Evolutionary conservation across 768 basidiomycete genomes (phyloP).

Genomic region (Thelephora aurantiotincta): DNA sequence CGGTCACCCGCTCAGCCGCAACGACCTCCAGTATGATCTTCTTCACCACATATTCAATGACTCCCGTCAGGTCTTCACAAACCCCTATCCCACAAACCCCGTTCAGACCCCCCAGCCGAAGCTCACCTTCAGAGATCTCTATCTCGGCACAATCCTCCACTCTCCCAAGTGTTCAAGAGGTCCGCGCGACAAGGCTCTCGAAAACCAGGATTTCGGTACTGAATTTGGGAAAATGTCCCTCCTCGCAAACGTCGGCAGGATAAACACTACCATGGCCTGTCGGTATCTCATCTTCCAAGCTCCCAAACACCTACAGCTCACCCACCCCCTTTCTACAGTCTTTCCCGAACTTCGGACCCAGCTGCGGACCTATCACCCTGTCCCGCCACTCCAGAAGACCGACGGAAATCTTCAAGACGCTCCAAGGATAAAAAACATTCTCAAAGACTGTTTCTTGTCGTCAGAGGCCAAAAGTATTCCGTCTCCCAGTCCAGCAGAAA

Average conservation of each 20-base stretch:
- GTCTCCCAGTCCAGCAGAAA: constrained; percentile 35
- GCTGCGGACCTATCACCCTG: constrained; percentile 64
- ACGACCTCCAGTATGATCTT: constrained; percentile 51
- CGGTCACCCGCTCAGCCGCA: constrained; percentile 51
- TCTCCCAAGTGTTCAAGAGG: constrained; percentile 58
- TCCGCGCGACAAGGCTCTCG: constrained; percentile 58
- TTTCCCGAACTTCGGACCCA: constrained; percentile 73
- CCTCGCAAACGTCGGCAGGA: constrained; percentile 64
- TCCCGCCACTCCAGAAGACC: constrained; percentile 57
- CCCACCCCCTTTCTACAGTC: constrained; percentile 25
- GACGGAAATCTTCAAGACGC: constrained; percentile 65
- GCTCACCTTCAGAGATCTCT: constrained; percentile 33
- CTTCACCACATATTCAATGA: constrained; percentile 28
- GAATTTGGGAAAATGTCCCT: constrained; percentile 68
- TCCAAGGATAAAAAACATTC: constrained; percentile 61
- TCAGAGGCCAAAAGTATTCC: constrained; percentile 30
- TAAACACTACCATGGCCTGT: constrained; percentile 81
- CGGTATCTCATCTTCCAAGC: constrained; percentile 15
- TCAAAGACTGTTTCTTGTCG: constrained; percentile 44
- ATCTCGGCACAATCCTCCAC: constrained; percentile 30
- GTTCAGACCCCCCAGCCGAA: constrained; percentile 13
- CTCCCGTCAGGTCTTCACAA: constrained; percentile 41
- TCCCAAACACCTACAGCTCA: not conserved
- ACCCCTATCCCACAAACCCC: constrained; percentile 38
- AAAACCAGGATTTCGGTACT: constrained; percentile 39